A percentile compares a stretch with the other conserved stretches of the same genome.
These are phyloP conservation scores for Cucumis cinereus DNA, from an alignment of 306 rosid species.

Conservation along the genomic window DNA sequence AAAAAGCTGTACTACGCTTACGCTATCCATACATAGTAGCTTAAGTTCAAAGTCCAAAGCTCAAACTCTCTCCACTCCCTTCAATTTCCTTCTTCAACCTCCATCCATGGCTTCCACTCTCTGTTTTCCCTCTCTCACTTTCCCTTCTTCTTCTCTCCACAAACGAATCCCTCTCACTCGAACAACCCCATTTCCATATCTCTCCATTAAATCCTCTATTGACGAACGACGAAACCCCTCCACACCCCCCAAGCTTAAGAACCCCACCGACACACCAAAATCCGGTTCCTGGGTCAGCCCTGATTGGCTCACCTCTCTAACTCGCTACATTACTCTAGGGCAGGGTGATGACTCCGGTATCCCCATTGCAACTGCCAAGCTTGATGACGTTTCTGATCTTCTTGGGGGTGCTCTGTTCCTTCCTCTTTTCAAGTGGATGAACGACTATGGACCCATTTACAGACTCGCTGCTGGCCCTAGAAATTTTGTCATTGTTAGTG, in stretches of 20 bases:
- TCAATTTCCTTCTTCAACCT: background rate
- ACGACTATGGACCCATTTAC: constrained; percentile 66
- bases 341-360: constrained; percentile 58
- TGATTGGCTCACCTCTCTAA: constrained; percentile 77
- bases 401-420: constrained; percentile 88
- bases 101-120: constrained; percentile 14
- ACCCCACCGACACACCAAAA: constrained; percentile 14
- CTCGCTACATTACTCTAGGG: constrained; percentile 34
- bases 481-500: constrained; percentile 84
- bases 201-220: constrained; percentile 38
- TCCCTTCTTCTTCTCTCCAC: constrained; percentile 12
- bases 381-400: constrained; percentile 87
- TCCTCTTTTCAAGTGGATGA: constrained; percentile 86
- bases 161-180: constrained; percentile 15
- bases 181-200: constrained; percentile 15
- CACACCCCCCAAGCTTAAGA: constrained; percentile 15
- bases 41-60: no score
- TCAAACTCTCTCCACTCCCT: background rate
- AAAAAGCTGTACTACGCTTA: no score
- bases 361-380: constrained; percentile 63
- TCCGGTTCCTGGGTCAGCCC: constrained; percentile 84
- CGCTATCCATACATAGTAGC: no score
- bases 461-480: constrained; percentile 88
- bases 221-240: constrained; percentile 19
- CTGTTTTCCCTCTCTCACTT: constrained; percentile 17